Base-by-base conservation (phyloP, 106 monocot species). In the Amphibolis antarctica region DNA sequence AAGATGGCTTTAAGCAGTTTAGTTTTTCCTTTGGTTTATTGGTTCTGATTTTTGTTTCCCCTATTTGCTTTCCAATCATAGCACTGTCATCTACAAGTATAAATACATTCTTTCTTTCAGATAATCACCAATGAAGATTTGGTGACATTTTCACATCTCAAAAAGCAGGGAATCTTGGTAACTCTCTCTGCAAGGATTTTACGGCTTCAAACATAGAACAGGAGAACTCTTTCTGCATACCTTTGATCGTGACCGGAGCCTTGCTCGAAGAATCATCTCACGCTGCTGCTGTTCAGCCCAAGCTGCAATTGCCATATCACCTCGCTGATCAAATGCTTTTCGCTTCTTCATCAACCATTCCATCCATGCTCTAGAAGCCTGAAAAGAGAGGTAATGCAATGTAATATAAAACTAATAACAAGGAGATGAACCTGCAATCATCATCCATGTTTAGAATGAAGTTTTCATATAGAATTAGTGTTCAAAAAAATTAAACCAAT, bases 241-340 rank as follows among this genome's bases (percentile, higher is more conserved):
- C 60, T 60, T 60, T 60, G 60, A 60, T 43, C 60, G 60, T 42
- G 60, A 60, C 19, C 60, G 60, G 20, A 60, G 43, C 28, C 60
- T 36, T 60, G 60, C 60, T 7, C 60, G 31, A 11, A 60, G 60
- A 60, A 56, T 26, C 56, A 56, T 56, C 26, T 56, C 56, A 56
- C 77, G 96, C 42, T 96, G 96, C 43, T 96, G 96, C 54, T 96
- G 89, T 69, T 96, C 96, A 62, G 96, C 96, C 96, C 96, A 96
- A 42, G 89, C 86, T 67, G 82, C 84, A 63, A 96, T 73, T 11
- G 96, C 96, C 96, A 90, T 90, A 71, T 96, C 89, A 70, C 93
- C 93, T 14, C 88, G 66, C 28, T 86, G 89, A 73, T 96, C 86
- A 74, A 90, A 96, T 63, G 96, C 89, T 80, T 89, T 96, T 66